Base-by-base conservation (phyloP, 768 basidiomycete genomes). In the Nidularia pulvinata region DNA sequence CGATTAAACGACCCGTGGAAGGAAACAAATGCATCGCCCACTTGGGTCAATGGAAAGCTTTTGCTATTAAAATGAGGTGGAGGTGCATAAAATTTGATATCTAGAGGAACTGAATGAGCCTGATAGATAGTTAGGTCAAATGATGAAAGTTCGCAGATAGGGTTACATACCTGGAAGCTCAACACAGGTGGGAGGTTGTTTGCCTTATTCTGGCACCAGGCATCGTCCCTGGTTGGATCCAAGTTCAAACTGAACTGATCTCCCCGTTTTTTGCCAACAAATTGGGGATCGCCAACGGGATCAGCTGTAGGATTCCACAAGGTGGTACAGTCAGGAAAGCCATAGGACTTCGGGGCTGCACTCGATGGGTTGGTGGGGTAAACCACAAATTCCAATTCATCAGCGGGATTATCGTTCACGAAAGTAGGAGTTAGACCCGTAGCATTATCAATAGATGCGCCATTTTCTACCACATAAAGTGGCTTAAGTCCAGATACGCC, bases 101-200 rank as follows among this genome's bases (percentile, higher is more conserved):
- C 78, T 9, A 78, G 66, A 1, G 78, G 78, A 2, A 75, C 77
- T 10, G 75, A 77, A 58, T 79, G 78, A 1, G 77, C 74, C 76
- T 79, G 46, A 11, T n/a, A 48, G 42, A 42, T 30, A 33, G 5
- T 14, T 25, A 43, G 48, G 30, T 7, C 16, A 43, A 47, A 7
- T 6, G 4, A 22, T 10, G 19, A 14, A 44, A 14, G 32, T 34
- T 49, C 37, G 11, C n/a, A 42, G 43, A 22, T 6, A 35, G 10
- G 11, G 30, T 10, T 16, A 36, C 59, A 19, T 37, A 73, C 76
- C 62, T 77, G 75, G 63, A 79, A 76, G 50, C 63, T 69, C 39
- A 76, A 51, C 1, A 58, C 56, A 5, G 77, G 76, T 6, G 75
- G 73, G 2, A 59, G 51, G 53, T 79, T 77, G 52, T 76, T 75